phyloP scores from a whole-genome alignment of 495 filamentous ascomycete genomes.

The Hyaloscypha finlandica region DNA sequence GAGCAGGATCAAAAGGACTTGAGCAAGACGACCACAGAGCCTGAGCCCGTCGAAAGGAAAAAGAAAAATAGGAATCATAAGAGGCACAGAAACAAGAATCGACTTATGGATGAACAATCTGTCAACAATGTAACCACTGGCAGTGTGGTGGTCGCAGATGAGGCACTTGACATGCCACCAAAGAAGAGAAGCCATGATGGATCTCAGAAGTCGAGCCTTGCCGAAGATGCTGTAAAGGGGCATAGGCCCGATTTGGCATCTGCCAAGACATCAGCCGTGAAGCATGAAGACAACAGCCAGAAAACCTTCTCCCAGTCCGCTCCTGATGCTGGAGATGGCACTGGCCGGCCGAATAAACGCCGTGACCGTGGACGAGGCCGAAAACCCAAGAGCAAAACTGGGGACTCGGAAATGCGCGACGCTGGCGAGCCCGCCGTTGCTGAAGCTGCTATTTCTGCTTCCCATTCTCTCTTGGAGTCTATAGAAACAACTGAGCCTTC shows the following conservation, averaged over 20 bases:
- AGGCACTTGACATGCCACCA: neutral
- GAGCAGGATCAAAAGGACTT: neutral
- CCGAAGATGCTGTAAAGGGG: no score
- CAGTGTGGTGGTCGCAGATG: neutral
- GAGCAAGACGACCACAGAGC: neutral
- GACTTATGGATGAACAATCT: constrained; percentile 1
- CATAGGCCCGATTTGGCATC: neutral
- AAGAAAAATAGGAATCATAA: constrained; percentile 9
- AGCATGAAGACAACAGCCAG: neutral
- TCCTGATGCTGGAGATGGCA: neutral
- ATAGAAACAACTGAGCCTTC: neutral
- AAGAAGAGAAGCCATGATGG: neutral
- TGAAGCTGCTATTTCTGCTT: neutral
- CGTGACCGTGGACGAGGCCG: neutral
- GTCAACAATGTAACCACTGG: neutral
- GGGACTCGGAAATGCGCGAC: neutral
- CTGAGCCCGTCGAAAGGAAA: neutral
- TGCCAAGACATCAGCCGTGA: neutral
- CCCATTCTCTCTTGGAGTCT: neutral
- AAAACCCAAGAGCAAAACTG: neutral
- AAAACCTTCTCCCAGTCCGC: neutral
- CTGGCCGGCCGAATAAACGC: neutral
- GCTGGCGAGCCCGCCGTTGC: neutral
- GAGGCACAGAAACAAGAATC: constrained; percentile 24
- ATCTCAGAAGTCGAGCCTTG: neutral